A percentile compares a stretch with the other conserved stretches of the same genome.
Conservation (phyloP, 148 eudicot species). For the Oxyria digyna region DNA sequence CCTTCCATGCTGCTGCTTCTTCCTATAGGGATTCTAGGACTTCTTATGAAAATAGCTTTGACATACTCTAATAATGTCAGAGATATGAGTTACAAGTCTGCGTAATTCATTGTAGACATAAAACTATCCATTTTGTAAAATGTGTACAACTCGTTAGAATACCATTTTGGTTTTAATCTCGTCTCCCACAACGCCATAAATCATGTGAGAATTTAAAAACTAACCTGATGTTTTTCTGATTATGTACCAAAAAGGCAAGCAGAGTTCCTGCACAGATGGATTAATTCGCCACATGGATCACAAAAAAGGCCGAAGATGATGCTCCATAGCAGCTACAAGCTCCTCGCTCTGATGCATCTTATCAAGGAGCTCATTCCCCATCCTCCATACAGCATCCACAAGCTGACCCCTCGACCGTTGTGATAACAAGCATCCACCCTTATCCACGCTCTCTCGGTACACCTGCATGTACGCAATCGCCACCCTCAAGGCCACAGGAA, state of each 20-base stretch:
- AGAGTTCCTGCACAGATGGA: not conserved
- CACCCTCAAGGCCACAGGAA: constrained; percentile 66
- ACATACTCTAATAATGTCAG: constrained; percentile 49
- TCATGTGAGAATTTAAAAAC: too few species aligned
- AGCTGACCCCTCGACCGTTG: constrained; percentile 77
- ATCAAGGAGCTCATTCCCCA: constrained; percentile 34
- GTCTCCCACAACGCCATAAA: too few species aligned
- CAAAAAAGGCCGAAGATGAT: constrained; percentile 75
- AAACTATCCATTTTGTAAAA: too few species aligned
- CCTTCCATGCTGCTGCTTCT: constrained; percentile 70
- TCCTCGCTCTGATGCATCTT: constrained; percentile 33
- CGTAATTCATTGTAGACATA: too few species aligned
- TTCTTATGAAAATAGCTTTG: constrained; percentile 64
- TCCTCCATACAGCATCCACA: constrained; percentile 67
- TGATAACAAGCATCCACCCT: constrained; percentile 66
- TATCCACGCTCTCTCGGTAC: constrained; percentile 68
- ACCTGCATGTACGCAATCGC: constrained; percentile 83
- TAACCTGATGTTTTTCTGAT: not conserved
- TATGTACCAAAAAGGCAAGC: not conserved
- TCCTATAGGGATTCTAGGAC: constrained; percentile 55
- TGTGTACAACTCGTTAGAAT: too few species aligned
- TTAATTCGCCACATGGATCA: not conserved
- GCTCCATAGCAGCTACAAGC: constrained; percentile 66
- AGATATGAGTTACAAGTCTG: constrained; percentile 25
- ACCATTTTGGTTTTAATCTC: not conserved